Evolutionary conservation across 2,329 filamentous ascomycete species (phyloP).

Genomic region (Allantophomopsis lycopodina): DNA sequence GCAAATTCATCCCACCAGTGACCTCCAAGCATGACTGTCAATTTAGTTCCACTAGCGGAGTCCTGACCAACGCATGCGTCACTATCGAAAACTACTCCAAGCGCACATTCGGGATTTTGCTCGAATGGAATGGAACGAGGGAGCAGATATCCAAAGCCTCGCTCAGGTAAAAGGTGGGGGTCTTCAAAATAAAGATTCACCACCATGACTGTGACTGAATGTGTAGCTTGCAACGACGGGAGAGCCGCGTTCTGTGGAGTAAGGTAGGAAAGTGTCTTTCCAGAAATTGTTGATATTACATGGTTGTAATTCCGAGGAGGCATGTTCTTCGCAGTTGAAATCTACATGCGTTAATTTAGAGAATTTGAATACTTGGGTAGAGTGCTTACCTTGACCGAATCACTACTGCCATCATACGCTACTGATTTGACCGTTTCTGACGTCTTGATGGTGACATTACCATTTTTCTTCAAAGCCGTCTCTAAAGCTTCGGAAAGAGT

Average conservation of each 20-base stretch:
- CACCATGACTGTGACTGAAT: constrained; percentile 73
- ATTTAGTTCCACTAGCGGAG: constrained; percentile 54
- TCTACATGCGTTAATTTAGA: constrained; percentile 8
- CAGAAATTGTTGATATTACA: constrained; percentile 47
- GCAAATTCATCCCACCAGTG: constrained; percentile 70
- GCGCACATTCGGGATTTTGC: constrained; percentile 67
- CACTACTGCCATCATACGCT: constrained; percentile 19
- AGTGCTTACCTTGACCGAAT: constrained; percentile 28
- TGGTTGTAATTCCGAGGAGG: constrained; percentile 30
- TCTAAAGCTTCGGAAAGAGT: constrained; percentile 42
- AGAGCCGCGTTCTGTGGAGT: constrained; percentile 18
- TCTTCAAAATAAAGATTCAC: constrained; percentile 78
- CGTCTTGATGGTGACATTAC: constrained; percentile 46
- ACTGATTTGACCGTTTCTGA: constrained; percentile 33
- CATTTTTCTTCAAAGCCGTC: constrained; percentile 29
- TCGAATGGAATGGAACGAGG: constrained; percentile 56
- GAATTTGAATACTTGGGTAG: constrained; percentile 1
- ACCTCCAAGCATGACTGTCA: constrained; percentile 90
- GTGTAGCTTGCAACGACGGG: constrained; percentile 35
- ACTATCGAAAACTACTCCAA: constrained; percentile 89
- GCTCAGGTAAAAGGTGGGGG: constrained; percentile 42
- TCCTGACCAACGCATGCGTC: constrained; percentile 32
- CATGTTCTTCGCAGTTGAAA: constrained; percentile 14
- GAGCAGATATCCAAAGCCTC: constrained; percentile 87
- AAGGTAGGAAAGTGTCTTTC: constrained; percentile 9